Percentiles rank a stretch among this genome's conserved stretches.
Evolutionary conservation across 2,329 filamentous ascomycete species (phyloP).

Genomic region (Pseudogymnoascus sp.): DNA sequence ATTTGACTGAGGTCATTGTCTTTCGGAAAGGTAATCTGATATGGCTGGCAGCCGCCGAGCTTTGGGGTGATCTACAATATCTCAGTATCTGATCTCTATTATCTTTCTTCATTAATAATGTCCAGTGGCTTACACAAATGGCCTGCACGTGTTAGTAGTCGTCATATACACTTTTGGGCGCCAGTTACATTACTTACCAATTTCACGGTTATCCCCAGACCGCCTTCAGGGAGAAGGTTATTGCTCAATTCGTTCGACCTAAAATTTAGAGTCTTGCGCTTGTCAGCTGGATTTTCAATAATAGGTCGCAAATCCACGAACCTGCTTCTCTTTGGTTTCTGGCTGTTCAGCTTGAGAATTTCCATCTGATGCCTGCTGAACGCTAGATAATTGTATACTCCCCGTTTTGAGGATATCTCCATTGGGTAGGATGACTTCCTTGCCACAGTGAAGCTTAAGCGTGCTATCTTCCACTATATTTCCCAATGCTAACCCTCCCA

Average conservation of each 20-base stretch:
- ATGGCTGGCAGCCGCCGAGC: slow-evolving; percentile 40
- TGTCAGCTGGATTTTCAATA: background rate
- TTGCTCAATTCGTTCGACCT: slow-evolving; percentile 35
- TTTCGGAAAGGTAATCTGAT: slow-evolving; percentile 38
- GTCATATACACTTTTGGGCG: background rate
- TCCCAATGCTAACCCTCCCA: slow-evolving; percentile 39
- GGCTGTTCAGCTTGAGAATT: background rate
- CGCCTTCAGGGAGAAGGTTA: slow-evolving; percentile 45
- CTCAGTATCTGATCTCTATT: background rate
- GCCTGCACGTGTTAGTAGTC: background rate
- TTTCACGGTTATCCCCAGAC: slow-evolving; percentile 47
- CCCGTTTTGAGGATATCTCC: slow-evolving; percentile 41
- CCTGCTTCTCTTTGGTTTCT: background rate
- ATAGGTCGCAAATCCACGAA: background rate
- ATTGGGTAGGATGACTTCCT: slow-evolving; percentile 40
- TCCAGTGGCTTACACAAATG: background rate
- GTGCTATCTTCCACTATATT: slow-evolving; percentile 38
- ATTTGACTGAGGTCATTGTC: slow-evolving; percentile 43
- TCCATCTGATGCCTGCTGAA: background rate
- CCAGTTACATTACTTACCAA: slow-evolving; percentile 37
- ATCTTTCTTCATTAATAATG: background rate
- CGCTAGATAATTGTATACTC: slow-evolving; percentile 14
- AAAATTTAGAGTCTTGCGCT: slow-evolving; percentile 24
- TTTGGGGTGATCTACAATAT: slow-evolving; percentile 42
- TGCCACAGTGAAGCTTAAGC: slow-evolving; percentile 33